Conservation (phyloP, 495 filamentous ascomycete species). For the Tuber microsphaerosporum region DNA sequence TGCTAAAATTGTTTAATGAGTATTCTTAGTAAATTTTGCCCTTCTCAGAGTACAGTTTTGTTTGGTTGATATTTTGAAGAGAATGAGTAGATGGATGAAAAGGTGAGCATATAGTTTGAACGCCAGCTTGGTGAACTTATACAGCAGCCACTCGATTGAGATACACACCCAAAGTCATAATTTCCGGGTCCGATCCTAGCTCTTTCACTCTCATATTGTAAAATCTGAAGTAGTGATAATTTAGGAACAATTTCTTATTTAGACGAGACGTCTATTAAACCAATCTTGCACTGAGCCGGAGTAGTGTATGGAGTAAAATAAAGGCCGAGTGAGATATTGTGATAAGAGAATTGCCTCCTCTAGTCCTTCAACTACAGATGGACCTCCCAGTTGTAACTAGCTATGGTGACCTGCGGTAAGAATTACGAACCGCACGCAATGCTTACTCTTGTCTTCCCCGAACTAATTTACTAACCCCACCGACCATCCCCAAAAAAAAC, state of each 20-base stretch:
- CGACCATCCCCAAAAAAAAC: background rate
- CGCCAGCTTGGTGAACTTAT: background rate
- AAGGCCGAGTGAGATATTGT: background rate
- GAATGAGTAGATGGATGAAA: background rate
- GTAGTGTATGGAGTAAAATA: background rate
- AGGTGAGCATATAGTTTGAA: background rate
- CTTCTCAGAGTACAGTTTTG: background rate
- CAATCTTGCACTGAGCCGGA: background rate
- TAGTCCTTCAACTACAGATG: background rate
- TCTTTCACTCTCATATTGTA: background rate
- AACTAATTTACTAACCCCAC: background rate
- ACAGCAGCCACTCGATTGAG: background rate
- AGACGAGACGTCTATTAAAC: background rate
- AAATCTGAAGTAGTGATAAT: background rate
- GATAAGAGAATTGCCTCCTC: background rate
- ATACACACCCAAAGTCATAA: background rate
- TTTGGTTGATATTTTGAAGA: background rate
- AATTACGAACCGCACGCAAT: background rate
- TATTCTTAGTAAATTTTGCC: background rate
- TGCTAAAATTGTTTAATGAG: background rate
- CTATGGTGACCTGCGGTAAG: background rate
- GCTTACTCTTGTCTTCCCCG: background rate
- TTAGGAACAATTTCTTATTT: background rate
- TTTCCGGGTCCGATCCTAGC: background rate
- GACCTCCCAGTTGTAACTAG: background rate